Conservation (phyloP, 257 asterid species). For the Solanum medicagineum region DNA sequence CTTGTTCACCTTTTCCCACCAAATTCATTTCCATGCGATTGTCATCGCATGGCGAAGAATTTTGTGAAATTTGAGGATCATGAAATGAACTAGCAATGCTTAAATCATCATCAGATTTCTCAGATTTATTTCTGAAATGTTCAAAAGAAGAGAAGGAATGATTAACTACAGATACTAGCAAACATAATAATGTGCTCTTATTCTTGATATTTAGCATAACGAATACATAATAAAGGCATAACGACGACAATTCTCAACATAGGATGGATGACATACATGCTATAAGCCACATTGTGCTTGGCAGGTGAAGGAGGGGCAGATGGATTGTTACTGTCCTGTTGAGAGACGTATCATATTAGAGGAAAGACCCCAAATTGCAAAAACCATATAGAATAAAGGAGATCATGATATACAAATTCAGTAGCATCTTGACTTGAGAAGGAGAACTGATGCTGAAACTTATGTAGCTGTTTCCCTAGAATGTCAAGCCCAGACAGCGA, state of each 20-base stretch:
- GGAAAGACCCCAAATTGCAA: constrained; percentile 2
- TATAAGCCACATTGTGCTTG: constrained; percentile 17
- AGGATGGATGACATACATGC: constrained; percentile 40
- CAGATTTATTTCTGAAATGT: constrained; percentile 40
- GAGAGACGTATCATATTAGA: constrained; percentile 16
- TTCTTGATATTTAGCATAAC: neutral
- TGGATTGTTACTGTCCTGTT: constrained; percentile 62
- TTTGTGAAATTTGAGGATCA: constrained; percentile 21
- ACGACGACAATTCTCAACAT: neutral
- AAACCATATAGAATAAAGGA: neutral
- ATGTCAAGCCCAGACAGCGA: constrained; percentile 9
- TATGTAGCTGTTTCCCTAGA: constrained; percentile 36
- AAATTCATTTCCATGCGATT: constrained; percentile 28
- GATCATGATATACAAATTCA: constrained; percentile 39
- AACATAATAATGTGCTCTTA: neutral
- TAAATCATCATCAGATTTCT: constrained; percentile 44
- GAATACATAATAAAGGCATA: neutral
- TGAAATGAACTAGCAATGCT: constrained; percentile 24
- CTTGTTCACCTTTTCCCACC: constrained; percentile 31
- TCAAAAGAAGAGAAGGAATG: neutral
- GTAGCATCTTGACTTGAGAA: constrained; percentile 57
- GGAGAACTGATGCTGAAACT: constrained; percentile 53
- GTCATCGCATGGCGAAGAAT: constrained; percentile 22
- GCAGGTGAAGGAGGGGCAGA: constrained; percentile 30
- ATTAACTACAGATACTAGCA: neutral